Percentiles rank a stretch among this genome's conserved stretches.
Conservation (phyloP, 1,284 basidiomycete genomes). For the Marasmius oreades region DNA sequence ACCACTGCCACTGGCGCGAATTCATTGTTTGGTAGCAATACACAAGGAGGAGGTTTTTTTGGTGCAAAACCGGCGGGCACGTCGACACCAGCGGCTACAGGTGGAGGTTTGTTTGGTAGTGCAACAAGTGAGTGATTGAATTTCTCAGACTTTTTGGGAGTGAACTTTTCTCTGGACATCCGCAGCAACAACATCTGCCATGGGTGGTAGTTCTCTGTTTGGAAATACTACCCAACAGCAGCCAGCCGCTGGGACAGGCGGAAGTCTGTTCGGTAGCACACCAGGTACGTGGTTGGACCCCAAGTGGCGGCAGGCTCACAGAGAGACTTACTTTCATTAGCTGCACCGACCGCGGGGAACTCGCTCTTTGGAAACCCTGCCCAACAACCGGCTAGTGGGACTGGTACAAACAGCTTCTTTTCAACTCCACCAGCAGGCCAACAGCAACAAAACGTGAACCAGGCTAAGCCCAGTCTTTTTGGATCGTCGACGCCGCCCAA, state of each 20-base stretch:
- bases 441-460: constrained; percentile 10
- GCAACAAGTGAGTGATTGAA: background rate
- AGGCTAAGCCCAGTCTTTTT: constrained; percentile 13
- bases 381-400: constrained; percentile 6
- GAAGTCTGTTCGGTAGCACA: constrained; percentile 25
- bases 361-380: constrained; percentile 1
- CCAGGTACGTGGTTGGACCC: background rate
- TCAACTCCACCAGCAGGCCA: constrained; percentile 12
- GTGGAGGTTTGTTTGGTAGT: constrained; percentile 29
- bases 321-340: too few species aligned
- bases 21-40: constrained; percentile 26
- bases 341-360: constrained; percentile 1
- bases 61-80: constrained; percentile 17
- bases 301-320: too few species aligned
- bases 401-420: constrained; percentile 11
- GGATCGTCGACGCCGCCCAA: constrained; percentile 10
- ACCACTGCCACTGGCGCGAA: constrained; percentile 16
- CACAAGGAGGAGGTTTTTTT: constrained; percentile 22
- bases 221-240: background rate
- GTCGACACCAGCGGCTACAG: constrained; percentile 17
- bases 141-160: background rate
- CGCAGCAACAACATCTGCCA: constrained; percentile 12
- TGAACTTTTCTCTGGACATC: background rate
- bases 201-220: constrained; percentile 12
- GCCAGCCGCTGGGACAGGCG: constrained; percentile 5